Conservation (phyloP, 441 rosid genomes). For the Isatis lusitanica region DNA sequence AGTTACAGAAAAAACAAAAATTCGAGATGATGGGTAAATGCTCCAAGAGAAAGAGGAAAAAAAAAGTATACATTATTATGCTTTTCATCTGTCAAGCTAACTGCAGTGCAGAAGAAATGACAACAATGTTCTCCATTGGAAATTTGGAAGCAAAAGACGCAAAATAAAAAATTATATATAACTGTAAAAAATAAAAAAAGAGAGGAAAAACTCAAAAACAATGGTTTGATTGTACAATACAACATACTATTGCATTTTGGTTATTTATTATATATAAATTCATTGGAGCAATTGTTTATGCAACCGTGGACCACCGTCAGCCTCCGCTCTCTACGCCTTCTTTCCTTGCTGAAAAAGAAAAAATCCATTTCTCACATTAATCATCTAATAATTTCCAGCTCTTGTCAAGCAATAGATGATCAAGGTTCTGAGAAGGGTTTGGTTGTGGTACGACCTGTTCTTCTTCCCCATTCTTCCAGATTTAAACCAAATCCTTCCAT, state of each 20-base stretch:
- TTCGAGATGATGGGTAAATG: not conserved
- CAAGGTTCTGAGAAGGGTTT: no score
- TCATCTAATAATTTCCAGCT: no score
- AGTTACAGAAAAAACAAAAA: not conserved
- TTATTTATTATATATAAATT: conserved; percentile 29
- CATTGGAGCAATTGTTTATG: conserved; percentile 14
- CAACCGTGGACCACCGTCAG: conserved; percentile 13
- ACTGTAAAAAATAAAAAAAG: not conserved
- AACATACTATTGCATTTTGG: conserved; percentile 35
- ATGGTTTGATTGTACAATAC: conserved; percentile 35
- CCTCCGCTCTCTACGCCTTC: conserved; percentile 23
- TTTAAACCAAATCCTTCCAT: no score
- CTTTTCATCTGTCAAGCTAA: conserved; percentile 16
- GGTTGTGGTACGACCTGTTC: no score
- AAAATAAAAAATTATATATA: conserved; percentile 14
- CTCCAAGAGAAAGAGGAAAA: not conserved
- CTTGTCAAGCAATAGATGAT: no score
- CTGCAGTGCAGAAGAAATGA: conserved; percentile 16
- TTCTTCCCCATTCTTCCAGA: no score
- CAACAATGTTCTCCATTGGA: conserved; percentile 26
- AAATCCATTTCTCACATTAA: no score
- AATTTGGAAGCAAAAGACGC: not conserved
- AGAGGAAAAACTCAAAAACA: conserved; percentile 24
- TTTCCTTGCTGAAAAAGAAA: no score
- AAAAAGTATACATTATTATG: conserved; percentile 14